Evolutionary conservation across 2,329 filamentous ascomycete species (phyloP), one percentile per base, ranked within the genome.

Genomic region (Talaromyces atroroseus): DNA sequence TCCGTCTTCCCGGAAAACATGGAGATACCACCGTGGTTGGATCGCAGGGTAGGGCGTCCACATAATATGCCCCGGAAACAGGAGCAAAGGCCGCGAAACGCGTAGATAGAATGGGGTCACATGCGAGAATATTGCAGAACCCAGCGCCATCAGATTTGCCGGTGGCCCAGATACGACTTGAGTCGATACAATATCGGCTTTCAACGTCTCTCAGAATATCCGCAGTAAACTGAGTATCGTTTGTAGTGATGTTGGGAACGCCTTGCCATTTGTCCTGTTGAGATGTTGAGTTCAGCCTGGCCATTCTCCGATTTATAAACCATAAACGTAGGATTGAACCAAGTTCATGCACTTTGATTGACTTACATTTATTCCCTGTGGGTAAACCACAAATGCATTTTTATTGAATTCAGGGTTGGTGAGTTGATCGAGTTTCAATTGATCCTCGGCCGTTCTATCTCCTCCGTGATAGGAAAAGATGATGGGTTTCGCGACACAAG

Each of bases 61-160:
- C 62, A 61, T 81, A 80, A 47, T 73, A 75, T 3, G 77, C 79
- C 5, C 75, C 78, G 1, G 76, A 74, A 7, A 76, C 75, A 7
- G 76, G 70, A 0, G 76, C 78, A 60, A 82, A 81, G 1, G 78
- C 79, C 6, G 79, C 78, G 52, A 82, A 76, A 5, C 67, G 68
- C 4, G 63, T 63, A 4, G 74, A 75, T 3, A 73, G 68, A 8
- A 66, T 66, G 2, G 72, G 62, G 32, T 77, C 69, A 64, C 78
- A 82, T 3, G 80, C 78, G 5, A 81, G 71, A 1, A 74, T 62
- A 21, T 73, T 74, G 2, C 75, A 75, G 23, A 78, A 78, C 11
- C 76, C 81, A 1, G 78, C 82, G 5, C 80, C 81, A 49, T 83
- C 82, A 61, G 74, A 82, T 61, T 83, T 82, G 47, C 78, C 78